phyloP scores from a whole-genome alignment of 2,329 filamentous ascomycete species.

The Paraconiothyrium brasiliense region DNA sequence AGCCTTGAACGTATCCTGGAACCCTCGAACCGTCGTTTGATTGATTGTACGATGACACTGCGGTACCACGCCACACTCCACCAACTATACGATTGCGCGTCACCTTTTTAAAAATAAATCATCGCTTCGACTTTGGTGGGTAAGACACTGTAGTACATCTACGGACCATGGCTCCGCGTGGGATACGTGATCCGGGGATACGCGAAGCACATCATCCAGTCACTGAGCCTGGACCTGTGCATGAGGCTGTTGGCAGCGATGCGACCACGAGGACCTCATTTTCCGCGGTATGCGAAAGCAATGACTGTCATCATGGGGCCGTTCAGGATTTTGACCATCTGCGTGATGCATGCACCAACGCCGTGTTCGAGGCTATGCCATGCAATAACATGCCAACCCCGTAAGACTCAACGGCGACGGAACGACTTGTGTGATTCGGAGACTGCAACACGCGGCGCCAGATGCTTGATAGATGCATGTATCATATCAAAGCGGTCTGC shows the following conservation, averaged over 20 bases:
- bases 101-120: not conserved
- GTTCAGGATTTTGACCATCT: not conserved
- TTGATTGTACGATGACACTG: not conserved
- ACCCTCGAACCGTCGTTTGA: not conserved
- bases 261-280: too few species aligned
- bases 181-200: not conserved
- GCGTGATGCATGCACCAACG: not conserved
- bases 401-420: not conserved
- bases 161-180: not conserved
- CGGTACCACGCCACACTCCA: not conserved
- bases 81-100: not conserved
- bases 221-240: not conserved
- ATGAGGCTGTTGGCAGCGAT: not conserved
- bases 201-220: not conserved
- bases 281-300: not conserved
- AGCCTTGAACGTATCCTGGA: conserved; percentile 19
- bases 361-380: not conserved
- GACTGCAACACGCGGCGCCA: not conserved
- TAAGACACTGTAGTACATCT: not conserved
- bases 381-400: not conserved
- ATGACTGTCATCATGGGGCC: not conserved
- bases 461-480: not conserved
- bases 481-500: not conserved
- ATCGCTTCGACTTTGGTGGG: not conserved
- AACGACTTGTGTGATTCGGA: not conserved